phyloP scores from a whole-genome alignment of 345 rosid species.

The Eucalyptus melliodora region DNA sequence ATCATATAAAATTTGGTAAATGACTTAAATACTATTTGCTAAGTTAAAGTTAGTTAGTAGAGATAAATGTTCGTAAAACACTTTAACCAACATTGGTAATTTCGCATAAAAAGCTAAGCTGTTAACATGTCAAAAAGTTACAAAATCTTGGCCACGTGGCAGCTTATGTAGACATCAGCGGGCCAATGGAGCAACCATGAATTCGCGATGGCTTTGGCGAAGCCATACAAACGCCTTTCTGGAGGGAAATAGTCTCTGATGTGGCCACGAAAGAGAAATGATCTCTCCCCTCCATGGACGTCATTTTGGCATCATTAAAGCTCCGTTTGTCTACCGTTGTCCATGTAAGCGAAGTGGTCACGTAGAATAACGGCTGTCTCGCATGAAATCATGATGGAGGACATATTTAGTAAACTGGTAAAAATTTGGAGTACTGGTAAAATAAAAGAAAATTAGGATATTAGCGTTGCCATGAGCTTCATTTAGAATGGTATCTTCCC shows the following conservation, averaged over 20 bases:
- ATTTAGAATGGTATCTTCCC: neutral
- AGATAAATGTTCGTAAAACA: neutral
- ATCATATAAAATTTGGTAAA: neutral
- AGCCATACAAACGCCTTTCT: neutral
- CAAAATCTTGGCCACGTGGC: neutral
- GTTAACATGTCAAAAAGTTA: neutral
- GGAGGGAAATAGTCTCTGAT: neutral
- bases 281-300: neutral
- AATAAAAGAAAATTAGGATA: neutral
- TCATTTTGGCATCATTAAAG: neutral
- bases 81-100: neutral
- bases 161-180: neutral
- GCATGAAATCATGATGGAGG: neutral
- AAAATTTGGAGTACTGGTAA: neutral
- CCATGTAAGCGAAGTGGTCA: neutral
- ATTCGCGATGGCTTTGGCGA: neutral
- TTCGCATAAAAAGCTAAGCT: neutral
- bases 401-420: neutral
- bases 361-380: neutral
- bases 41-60: neutral
- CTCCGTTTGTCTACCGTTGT: neutral
- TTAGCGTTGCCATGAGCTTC: neutral
- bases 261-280: neutral
- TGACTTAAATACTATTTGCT: neutral
- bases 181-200: neutral